Evolutionary conservation across 345 rosid genomes (phyloP).

Genomic region (Gossypium arboreum): DNA sequence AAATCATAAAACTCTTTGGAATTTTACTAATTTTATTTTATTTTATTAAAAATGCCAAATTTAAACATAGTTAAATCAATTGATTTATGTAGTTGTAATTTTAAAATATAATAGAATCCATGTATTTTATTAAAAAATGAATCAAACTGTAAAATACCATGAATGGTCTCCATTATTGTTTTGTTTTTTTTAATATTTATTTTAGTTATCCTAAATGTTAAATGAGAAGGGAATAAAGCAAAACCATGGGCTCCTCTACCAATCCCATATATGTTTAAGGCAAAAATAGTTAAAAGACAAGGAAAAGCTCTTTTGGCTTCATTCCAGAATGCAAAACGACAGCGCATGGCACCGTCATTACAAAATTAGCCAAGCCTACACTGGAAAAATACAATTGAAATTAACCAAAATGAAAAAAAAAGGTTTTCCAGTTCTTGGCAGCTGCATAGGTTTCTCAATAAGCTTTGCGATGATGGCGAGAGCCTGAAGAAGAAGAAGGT

Average conservation of each 20-base stretch:
- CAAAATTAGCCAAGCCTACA: slow-evolving; percentile 28
- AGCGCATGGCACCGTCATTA: slow-evolving; percentile 23
- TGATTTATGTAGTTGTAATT: too few species aligned
- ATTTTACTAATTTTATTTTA: too few species aligned
- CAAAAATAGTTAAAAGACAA: not conserved
- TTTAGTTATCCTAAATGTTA: too few species aligned
- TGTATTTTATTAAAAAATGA: too few species aligned
- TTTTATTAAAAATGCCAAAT: too few species aligned
- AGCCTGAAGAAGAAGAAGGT: slow-evolving; percentile 28
- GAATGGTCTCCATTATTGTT: not conserved
- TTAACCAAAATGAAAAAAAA: not conserved
- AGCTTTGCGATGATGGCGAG: slow-evolving; percentile 39
- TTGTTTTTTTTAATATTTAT: too few species aligned
- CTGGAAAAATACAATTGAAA: not conserved
- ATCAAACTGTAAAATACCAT: too few species aligned
- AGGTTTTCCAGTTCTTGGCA: not conserved
- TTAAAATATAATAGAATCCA: too few species aligned
- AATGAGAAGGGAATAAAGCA: not conserved
- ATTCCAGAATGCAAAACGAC: slow-evolving; percentile 31
- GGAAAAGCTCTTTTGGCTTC: slow-evolving; percentile 28
- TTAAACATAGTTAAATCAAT: too few species aligned
- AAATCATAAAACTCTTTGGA: too few species aligned
- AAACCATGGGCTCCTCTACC: not conserved
- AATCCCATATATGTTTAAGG: not conserved
- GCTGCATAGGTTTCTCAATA: slow-evolving; percentile 31